Evolutionary conservation across 257 asterid genomes (phyloP).

Genomic region (Solanum stenotomum): DNA sequence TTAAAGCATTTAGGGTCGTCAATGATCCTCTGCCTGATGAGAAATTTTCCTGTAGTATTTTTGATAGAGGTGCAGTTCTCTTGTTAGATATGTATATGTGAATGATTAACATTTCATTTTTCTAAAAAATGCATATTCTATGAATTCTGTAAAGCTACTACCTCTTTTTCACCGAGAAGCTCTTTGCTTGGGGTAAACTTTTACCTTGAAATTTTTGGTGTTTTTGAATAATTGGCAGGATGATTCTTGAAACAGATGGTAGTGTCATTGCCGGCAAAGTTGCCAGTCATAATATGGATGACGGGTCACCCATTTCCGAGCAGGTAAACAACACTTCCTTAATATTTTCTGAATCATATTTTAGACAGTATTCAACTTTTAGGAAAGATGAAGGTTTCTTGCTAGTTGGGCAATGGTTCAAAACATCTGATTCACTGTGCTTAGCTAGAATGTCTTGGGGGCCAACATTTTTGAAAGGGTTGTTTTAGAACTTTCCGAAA

Average conservation of each 20-base stretch:
- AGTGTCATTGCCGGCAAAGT: conserved; percentile 25
- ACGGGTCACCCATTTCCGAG: conserved; percentile 25
- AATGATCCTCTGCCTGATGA: not conserved
- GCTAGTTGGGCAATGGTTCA: not conserved
- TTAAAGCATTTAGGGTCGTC: not conserved
- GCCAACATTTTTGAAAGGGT: not conserved
- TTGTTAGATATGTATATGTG: not conserved
- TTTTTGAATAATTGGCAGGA: conserved; percentile 13
- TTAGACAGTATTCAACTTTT: not conserved
- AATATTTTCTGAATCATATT: not conserved
- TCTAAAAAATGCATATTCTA: not conserved
- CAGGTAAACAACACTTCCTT: conserved; percentile 11
- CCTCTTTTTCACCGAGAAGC: not conserved
- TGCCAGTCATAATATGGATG: conserved; percentile 22
- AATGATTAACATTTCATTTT: not conserved
- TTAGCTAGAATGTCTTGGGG: not conserved
- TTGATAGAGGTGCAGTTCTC: not conserved
- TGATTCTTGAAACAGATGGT: conserved; percentile 30
- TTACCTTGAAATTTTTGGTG: not conserved
- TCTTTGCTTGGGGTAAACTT: not conserved
- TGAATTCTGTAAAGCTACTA: not conserved
- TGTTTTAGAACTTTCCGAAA: not conserved
- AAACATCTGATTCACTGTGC: not conserved
- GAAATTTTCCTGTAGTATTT: not conserved
- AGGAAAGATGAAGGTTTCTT: not conserved